A percentile compares a stretch with the other conserved stretches of the same genome.
Evolutionary conservation across 75 land plant genomes (phyloP).

Genomic region (Ceratopteris richardii): DNA sequence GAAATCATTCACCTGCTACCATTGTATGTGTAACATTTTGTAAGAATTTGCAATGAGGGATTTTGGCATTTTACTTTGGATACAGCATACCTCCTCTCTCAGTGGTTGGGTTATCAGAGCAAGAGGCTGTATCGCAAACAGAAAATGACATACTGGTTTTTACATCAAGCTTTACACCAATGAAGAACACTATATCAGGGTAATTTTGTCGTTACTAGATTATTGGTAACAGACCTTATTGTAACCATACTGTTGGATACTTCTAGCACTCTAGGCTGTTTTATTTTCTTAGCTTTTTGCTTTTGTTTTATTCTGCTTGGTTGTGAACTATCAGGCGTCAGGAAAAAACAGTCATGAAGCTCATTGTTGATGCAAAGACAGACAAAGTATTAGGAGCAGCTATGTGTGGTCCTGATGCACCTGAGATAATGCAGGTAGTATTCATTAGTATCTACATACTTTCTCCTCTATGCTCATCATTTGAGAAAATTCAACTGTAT

Average conservation of each 20-base stretch:
- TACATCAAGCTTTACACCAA: slow-evolving; percentile 90
- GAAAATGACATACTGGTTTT: slow-evolving; percentile 62
- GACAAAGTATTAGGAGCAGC: slow-evolving; percentile 90
- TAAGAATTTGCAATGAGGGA: no score
- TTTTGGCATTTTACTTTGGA: not conserved
- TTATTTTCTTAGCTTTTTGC: no score
- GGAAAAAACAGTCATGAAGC: slow-evolving; percentile 91
- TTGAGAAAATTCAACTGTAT: no score
- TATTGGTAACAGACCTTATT: no score
- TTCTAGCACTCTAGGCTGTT: no score
- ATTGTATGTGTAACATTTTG: no score
- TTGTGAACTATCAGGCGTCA: slow-evolving; percentile 76
- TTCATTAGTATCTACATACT: no score
- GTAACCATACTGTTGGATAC: no score
- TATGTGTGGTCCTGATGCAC: slow-evolving; percentile 98
- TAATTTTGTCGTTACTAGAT: no score
- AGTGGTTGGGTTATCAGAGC: slow-evolving; percentile 81
- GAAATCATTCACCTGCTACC: no score
- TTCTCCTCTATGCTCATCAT: no score
- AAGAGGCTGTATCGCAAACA: slow-evolving; percentile 65
- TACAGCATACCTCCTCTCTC: slow-evolving; percentile 85
- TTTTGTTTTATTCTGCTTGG: no score
- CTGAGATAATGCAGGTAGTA: slow-evolving; percentile 99
- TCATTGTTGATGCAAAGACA: slow-evolving; percentile 78
- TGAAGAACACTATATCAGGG: slow-evolving; percentile 97